phyloP scores from a whole-genome alignment of 2,329 filamentous ascomycete genomes.

The Hortaea werneckii region DNA sequence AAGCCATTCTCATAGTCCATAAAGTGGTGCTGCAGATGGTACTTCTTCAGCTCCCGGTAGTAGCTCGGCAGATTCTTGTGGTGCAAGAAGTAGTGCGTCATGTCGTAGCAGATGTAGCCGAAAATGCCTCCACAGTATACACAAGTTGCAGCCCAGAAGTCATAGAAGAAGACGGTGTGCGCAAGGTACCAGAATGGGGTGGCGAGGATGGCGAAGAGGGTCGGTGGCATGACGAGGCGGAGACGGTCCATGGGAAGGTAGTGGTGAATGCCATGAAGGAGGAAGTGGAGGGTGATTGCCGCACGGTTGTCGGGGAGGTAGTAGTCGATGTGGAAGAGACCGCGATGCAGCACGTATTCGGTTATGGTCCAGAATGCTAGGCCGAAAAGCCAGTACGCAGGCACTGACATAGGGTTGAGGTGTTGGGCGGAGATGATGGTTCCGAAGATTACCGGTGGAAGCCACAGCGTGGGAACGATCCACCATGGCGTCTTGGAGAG shows the following conservation, averaged over 20 bases:
- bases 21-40: conserved; percentile 94
- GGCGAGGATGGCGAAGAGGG: conserved; percentile 73
- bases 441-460: conserved; percentile 69
- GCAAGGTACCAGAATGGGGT: conserved; percentile 88
- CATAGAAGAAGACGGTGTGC: conserved; percentile 67
- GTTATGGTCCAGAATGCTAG: conserved; percentile 77
- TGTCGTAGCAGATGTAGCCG: conserved; percentile 90
- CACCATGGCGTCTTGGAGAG: conserved; percentile 92
- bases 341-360: conserved; percentile 82
- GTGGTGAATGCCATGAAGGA: conserved; percentile 93
- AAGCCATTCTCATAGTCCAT: conserved; percentile 97
- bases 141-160: conserved; percentile 71
- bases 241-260: conserved; percentile 99
- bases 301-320: conserved; percentile 78
- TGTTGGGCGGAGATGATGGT: conserved; percentile 55
- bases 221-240: conserved; percentile 91
- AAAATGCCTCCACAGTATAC: conserved; percentile 87
- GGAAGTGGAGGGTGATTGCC: conserved; percentile 78
- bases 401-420: conserved; percentile 39
- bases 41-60: conserved; percentile 91
- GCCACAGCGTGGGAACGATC: conserved; percentile 73
- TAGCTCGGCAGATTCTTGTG: conserved; percentile 83
- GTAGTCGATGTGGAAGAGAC: conserved; percentile 79
- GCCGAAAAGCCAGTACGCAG: conserved; percentile 58
- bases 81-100: conserved; percentile 98